Evolutionary conservation across 164 flowering plant genomes (phyloP), one percentile per base, ranked within the genome.

Genomic region (Vitis riparia): DNA sequence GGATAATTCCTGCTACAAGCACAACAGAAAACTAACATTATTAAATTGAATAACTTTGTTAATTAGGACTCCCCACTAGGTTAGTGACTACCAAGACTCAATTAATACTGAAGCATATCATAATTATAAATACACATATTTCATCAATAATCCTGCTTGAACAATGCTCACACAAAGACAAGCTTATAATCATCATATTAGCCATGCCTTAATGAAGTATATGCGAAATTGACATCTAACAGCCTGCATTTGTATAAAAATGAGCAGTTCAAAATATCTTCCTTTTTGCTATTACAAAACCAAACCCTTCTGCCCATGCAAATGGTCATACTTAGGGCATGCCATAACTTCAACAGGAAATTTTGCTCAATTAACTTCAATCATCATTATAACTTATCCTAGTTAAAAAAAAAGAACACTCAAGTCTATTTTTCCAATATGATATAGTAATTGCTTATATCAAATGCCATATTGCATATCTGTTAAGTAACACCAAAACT

Each of bases 1-100:
- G 51, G 62, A 11, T 8, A 72, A 55, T 19, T 75, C 81, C 83
- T 82, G 73, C 72, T 29, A 70, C 10, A 48, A 69, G 53, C 10
- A 52, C 3, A 12, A 23, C 37, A 51, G 4, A 27, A 61, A 51
- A 17, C 44, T 2, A 37, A 37, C 44, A 37, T 6, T 37, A 6
- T 37, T 37, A 37, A 37, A 37, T 37, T 37, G 44, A 37, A 5
- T 5, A 37, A 37, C 7, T 37, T 37, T 37, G 44, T 37, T 3
- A 37, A 37, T 37, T 2, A 37, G 1, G 44, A 37, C 44, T 37
- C 44, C 44, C 5, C 44, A 37, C 44, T 37, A 37, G 44, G 44
- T 37, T 37, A 37, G 44, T 3, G 44, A 37, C 44, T 37, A 37
- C 0, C 44, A 37, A 37, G 44, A 37, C 44, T 37, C 44, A 37